These are phyloP conservation scores for Heliamphora pulchella DNA, from an alignment of 179 eudicot species.

Conservation along the genomic window DNA sequence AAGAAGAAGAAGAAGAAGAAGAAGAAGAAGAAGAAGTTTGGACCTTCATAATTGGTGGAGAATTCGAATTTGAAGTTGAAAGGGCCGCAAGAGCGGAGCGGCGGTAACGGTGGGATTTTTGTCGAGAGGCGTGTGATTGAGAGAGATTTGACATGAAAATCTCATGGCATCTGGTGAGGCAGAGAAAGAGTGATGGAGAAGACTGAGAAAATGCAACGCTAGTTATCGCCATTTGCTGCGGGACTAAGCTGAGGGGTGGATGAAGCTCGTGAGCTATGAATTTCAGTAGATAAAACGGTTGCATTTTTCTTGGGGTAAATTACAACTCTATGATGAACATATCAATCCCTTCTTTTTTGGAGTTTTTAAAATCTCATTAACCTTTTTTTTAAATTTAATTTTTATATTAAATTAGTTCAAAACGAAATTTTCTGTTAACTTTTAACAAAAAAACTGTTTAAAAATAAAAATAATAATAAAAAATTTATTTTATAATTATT, in stretches of 20 bases:
- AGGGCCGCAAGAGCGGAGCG: background rate
- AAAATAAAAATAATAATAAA: no score
- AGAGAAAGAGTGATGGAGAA: background rate
- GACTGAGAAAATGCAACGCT: background rate
- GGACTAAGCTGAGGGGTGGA: background rate
- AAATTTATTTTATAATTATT: no score
- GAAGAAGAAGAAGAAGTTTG: background rate
- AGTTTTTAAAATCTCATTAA: no score
- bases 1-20: constrained; percentile 3
- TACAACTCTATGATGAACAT: no score
- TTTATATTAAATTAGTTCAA: no score
- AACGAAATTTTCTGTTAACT: no score
- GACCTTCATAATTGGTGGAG: background rate
- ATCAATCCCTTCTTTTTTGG: no score
- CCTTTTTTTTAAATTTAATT: no score
- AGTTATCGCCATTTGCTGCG: background rate
- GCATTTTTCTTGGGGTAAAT: no score
- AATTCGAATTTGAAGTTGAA: background rate
- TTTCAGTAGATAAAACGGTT: no score
- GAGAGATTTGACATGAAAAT: background rate
- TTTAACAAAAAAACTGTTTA: no score
- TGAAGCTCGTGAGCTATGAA: background rate
- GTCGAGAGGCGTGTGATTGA: background rate
- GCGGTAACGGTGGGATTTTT: background rate
- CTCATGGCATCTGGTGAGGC: background rate